Evolutionary conservation across 202 grass and related monocot genomes (phyloP).

Genomic region (Panicum virgatum): DNA sequence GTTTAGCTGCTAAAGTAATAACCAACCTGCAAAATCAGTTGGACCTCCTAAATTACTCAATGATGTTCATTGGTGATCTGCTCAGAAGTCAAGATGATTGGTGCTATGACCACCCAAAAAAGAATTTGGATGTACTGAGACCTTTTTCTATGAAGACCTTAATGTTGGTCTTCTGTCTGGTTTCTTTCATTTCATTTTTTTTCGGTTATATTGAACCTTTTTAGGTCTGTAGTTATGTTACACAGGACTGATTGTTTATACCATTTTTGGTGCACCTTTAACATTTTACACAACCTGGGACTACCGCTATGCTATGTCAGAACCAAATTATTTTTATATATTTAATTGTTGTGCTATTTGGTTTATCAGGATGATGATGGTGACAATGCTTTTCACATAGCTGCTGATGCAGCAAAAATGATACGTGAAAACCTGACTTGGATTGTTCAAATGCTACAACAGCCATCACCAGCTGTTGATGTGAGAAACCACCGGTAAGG

Average conservation of each 20-base stretch:
- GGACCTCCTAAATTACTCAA: background rate
- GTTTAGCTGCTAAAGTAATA: slow-evolving; percentile 3
- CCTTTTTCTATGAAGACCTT: background rate
- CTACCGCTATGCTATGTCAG: slow-evolving; percentile 10
- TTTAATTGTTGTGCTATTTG: slow-evolving; percentile 42
- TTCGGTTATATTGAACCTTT: slow-evolving; percentile 13
- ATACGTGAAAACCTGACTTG: slow-evolving; percentile 94
- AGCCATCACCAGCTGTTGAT: slow-evolving; percentile 74
- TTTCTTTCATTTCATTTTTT: background rate
- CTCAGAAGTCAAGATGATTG: background rate
- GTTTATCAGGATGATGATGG: slow-evolving; percentile 93
- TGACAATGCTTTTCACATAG: slow-evolving; percentile 98
- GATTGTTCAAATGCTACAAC: slow-evolving; percentile 88
- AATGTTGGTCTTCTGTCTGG: background rate
- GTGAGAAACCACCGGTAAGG: slow-evolving; percentile 96
- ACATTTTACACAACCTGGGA: slow-evolving; percentile 1
- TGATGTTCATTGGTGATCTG: background rate
- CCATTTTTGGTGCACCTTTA: background rate
- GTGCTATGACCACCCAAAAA: background rate
- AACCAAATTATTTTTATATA: slow-evolving; percentile 17
- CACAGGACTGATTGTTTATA: background rate
- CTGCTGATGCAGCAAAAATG: slow-evolving; percentile 98
- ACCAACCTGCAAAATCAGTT: slow-evolving; percentile 4
- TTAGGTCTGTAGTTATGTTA: background rate
- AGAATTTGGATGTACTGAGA: background rate